Evolutionary conservation across 2,329 filamentous ascomycete genomes (phyloP), one percentile per base, ranked within the genome.

Genomic region (Pseudogymnoascus sp.): DNA sequence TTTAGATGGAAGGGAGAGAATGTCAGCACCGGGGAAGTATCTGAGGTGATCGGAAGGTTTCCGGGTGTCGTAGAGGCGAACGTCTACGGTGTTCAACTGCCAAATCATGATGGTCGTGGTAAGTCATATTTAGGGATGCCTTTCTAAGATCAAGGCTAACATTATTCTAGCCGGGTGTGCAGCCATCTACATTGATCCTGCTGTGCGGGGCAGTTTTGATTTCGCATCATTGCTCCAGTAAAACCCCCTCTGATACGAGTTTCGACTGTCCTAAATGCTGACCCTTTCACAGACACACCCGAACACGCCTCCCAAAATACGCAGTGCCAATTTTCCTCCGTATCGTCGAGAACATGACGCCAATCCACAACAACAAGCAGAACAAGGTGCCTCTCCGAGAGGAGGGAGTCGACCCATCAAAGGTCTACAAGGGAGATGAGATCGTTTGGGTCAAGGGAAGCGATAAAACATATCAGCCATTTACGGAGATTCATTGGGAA

Each of bases 281-380:
- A 46, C 41, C 14, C 19, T 19, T 59, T 37, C 28, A 53, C 59
- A 79, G 78, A 65, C 82, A 88, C 70, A 79, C 81, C 2, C 80
- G 83, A 6, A 78, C 79, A 12, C 79, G 84, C 60, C 77, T 93
- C 22, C 89, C 90, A 0, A 82, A 81, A 66, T 93, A 92, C 70
- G 90, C 89, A 0, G 88, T 93, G 1, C 90, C 90, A 0, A 75
- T 91, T 1, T 93, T 93, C 75, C 69, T 92, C 43, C 79, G 89
- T 0, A 74, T 90, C 16, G 80, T 89, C 22, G 76, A 81, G 43
- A 77, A 77, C 37, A 79, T 82, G 63, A 83, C 80, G 26, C 83
- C 87, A 5, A 88, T 85, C 69, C 86, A 89, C 71, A 93, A 91
- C 69, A 89, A 91, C 72, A 93, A 93, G 76, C 89, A 91, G 75